Evolutionary conservation across 106 monocot genomes (phyloP).

Genomic region (Narthecium ossifragum): DNA sequence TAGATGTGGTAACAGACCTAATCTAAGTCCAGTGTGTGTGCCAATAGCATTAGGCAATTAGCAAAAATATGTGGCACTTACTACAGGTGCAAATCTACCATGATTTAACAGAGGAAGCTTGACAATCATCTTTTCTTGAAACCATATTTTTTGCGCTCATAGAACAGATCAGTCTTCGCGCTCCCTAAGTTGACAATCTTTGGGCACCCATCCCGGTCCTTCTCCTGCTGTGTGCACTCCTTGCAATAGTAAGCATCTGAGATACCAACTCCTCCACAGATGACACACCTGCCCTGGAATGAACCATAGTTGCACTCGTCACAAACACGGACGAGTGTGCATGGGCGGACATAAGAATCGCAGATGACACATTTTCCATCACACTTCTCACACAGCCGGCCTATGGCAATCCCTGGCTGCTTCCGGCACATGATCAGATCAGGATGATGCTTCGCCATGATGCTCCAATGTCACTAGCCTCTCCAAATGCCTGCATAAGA

Average conservation of each 20-base stretch:
- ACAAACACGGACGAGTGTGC: conserved; percentile 47
- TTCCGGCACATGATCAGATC: conserved; percentile 90
- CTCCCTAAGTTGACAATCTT: conserved; percentile 84
- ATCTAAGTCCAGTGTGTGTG: too few species aligned
- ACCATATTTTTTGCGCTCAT: conserved; percentile 65
- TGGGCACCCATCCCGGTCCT: conserved; percentile 63
- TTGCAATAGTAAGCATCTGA: conserved; percentile 80
- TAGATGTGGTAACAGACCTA: too few species aligned
- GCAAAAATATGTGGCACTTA: too few species aligned
- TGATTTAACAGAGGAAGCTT: too few species aligned
- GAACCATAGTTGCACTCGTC: conserved; percentile 89
- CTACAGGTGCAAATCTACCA: too few species aligned
- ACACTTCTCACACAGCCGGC: conserved; percentile 69
- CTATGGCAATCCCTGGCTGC: conserved; percentile 80
- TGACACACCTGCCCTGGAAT: conserved; percentile 75
- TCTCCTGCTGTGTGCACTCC: conserved; percentile 65
- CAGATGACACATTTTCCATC: conserved; percentile 58
- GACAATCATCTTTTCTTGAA: conserved; percentile 71
- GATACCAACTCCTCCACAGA: conserved; percentile 81
- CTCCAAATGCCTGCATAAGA: not conserved
- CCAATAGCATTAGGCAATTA: too few species aligned
- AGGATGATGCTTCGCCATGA: conserved; percentile 84
- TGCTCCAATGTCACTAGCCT: not conserved
- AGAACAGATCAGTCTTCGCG: conserved; percentile 65
- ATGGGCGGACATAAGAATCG: conserved; percentile 38